phyloP scores from a whole-genome alignment of 805 yeast genomes.

The Nakazawaea holstii region DNA sequence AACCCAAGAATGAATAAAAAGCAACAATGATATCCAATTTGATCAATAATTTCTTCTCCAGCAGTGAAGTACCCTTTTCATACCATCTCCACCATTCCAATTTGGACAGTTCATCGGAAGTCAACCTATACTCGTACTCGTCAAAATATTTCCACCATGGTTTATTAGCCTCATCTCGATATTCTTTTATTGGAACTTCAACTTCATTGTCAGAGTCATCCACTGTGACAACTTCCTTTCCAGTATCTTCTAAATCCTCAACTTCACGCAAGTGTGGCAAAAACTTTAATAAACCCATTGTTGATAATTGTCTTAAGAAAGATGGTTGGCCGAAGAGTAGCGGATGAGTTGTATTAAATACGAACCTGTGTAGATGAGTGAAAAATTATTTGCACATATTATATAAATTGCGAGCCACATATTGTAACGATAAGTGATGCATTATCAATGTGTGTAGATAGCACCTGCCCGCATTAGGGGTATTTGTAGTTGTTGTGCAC shows the following conservation, averaged over 20 bases:
- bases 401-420: too few species aligned
- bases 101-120: slow-evolving; percentile 24
- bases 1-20: slow-evolving; percentile 50
- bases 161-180: slow-evolving; percentile 48
- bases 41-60: slow-evolving; percentile 25
- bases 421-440: too few species aligned
- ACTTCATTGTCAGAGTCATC: too few species aligned
- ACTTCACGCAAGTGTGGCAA: slow-evolving; percentile 1
- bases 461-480: too few species aligned
- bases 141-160: slow-evolving; percentile 54
- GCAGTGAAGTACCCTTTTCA: slow-evolving; percentile 22
- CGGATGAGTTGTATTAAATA: too few species aligned
- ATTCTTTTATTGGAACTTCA: slow-evolving; percentile 28
- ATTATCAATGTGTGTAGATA: too few species aligned
- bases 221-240: too few species aligned
- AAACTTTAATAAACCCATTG: slow-evolving; percentile 18
- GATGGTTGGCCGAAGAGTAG: too few species aligned
- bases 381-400: too few species aligned
- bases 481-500: too few species aligned
- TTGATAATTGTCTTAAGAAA: too few species aligned
- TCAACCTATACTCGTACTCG: slow-evolving; percentile 55
- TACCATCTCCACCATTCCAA: slow-evolving; percentile 54
- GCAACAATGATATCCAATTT: slow-evolving; percentile 55
- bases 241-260: slow-evolving; percentile 1
- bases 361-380: too few species aligned